Conservation (phyloP, 352 stramenopile genomes). For the Globisporangium apiculatum region DNA sequence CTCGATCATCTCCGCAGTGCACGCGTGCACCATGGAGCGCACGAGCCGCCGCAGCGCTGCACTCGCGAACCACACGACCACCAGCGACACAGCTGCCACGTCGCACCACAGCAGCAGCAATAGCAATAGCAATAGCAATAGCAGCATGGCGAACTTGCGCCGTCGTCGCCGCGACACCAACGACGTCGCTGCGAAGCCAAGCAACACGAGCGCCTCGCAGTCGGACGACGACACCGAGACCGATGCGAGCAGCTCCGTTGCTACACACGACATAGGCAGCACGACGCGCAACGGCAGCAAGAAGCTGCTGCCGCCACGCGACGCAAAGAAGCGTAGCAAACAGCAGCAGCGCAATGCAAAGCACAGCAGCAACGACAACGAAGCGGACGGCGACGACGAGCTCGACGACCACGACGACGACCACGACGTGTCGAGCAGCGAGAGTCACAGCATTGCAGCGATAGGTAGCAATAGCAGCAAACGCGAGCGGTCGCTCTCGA, state of each 20-base stretch:
- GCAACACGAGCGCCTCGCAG: constrained; percentile 20
- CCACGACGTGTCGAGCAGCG: constrained; percentile 12
- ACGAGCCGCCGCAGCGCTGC: constrained; percentile 36
- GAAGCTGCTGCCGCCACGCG: constrained; percentile 9
- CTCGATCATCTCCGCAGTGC: no score
- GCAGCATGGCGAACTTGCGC: constrained; percentile 13
- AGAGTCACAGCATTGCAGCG: constrained; percentile 10
- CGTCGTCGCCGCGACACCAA: constrained; percentile 10
- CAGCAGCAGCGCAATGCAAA: not conserved
- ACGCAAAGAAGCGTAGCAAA: constrained; percentile 18
- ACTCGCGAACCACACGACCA: constrained; percentile 5
- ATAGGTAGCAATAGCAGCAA: constrained; percentile 5
- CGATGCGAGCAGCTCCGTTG: constrained; percentile 35
- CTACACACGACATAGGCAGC: constrained; percentile 16
- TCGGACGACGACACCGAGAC: constrained; percentile 58
- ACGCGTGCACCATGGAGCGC: constrained; percentile 28
- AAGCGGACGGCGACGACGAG: constrained; percentile 21
- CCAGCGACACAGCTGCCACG: constrained; percentile 2
- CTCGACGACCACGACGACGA: constrained; percentile 18
- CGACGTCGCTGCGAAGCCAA: constrained; percentile 23
- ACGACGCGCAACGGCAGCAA: constrained; percentile 15
- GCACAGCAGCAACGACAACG: constrained; percentile 14
- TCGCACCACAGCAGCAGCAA: constrained; percentile 23
- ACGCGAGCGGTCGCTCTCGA: constrained; percentile 57
- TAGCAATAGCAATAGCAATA: not conserved